Base-by-base conservation (phyloP, 2,329 filamentous ascomycete genomes). In the Escovopsis sp. region DNA sequence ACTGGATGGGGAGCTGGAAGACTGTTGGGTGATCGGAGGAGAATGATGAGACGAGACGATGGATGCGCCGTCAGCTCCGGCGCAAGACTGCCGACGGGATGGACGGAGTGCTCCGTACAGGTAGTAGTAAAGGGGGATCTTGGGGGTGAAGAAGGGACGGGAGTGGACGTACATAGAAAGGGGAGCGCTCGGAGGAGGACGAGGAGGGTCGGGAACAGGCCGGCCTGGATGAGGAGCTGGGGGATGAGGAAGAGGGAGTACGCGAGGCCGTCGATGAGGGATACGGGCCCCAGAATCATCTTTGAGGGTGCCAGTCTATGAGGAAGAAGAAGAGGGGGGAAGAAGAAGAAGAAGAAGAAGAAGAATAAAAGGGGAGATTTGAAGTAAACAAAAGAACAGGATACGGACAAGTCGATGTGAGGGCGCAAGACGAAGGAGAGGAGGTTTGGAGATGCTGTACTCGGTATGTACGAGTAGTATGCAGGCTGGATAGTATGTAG, bases 281-380 rank as follows among this genome's bases (percentile, higher is more conserved):
- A 84, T 36, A 91, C 74, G 43, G 81, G 78, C 31, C 74, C 73
- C 35, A 91, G 67, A 45, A 86, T 80, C 81, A 88, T 87, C 20
- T 12, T 36, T 20, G 33, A 35, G 12, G 33, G 12, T 35, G 33
- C 7, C 12, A 10, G 33, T 10, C 20, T 20, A 16, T 36, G 34
- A 16, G 4, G 33, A 35, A 35, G 8, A 14, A 35, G 27, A 14
- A 35, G n/a, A 33, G 10, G 15, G 32, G 13, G 13, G 30, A 13
- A 13, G 30, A 16, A 13, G 33, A 35, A 35, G 8, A 14, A 35
- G 27, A 14, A 35, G n/a, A 33, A 33, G 31, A 36, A 11, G 34
- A 36, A 9, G 34, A 11, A 36, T n/a, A n/a, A n/a, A n/a, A n/a
- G n/a, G n/a, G n/a, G n/a, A n/a, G n/a, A n/a, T n/a, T n/a, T n/a